A percentile compares a stretch with the other conserved stretches of the same genome.
Evolutionary conservation across 2,329 filamentous ascomycete species (phyloP).

Genomic region (Cryphonectria japonica): DNA sequence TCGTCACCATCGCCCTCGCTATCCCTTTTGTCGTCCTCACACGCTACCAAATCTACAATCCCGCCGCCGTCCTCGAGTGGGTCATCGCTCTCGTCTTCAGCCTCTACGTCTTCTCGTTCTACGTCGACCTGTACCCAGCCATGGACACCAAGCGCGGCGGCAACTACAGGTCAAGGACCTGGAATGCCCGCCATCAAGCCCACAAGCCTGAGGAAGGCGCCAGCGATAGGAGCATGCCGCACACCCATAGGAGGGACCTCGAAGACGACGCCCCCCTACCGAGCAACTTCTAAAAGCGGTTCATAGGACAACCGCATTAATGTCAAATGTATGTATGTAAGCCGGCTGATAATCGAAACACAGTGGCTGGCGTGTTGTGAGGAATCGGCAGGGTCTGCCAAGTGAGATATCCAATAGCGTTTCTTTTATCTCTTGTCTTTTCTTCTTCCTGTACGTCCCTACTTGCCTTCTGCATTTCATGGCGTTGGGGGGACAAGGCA

Average conservation of each 20-base stretch:
- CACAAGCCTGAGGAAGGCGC: conserved; percentile 26
- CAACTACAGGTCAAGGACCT: conserved; percentile 23
- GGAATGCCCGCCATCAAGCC: conserved; percentile 13
- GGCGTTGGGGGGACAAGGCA: neutral
- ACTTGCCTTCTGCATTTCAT: neutral
- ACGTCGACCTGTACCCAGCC: conserved; percentile 84
- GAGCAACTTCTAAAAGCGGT: conserved; percentile 14
- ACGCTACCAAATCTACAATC: conserved; percentile 54
- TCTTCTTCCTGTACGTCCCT: neutral
- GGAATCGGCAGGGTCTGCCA: neutral
- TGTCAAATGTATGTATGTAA: neutral
- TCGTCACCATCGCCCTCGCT: conserved; percentile 75
- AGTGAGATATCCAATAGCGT: neutral
- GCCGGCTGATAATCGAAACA: neutral
- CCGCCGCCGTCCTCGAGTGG: conserved; percentile 79
- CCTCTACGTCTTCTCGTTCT: conserved; percentile 85
- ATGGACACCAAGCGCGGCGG: conserved; percentile 58
- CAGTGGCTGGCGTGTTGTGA: neutral
- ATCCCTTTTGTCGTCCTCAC: conserved; percentile 70
- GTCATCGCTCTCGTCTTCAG: conserved; percentile 82
- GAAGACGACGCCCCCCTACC: neutral
- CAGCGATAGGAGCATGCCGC: conserved; percentile 16
- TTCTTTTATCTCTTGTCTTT: neutral
- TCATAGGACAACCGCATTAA: neutral
- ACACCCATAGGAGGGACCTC: conserved; percentile 7